phyloP scores from a whole-genome alignment of 2,329 filamentous ascomycete species.

The Coniochaeta sp. region DNA sequence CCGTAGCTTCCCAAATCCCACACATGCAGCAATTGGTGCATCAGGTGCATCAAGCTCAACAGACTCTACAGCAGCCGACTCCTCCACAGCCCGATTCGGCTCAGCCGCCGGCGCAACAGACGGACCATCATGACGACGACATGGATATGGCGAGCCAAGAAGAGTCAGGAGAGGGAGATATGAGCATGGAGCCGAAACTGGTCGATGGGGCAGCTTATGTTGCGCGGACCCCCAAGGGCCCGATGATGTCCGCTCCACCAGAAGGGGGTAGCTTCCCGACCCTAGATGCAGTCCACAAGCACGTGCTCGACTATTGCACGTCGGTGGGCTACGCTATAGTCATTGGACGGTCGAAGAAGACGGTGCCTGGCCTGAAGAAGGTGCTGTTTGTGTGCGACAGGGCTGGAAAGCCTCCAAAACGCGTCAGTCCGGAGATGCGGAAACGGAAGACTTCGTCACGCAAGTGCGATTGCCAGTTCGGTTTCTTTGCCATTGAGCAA shows the following conservation, averaged over 20 bases:
- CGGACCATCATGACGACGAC: conserved; percentile 34
- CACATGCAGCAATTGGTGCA: conserved; percentile 28
- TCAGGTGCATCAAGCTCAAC: conserved; percentile 22
- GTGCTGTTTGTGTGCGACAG: conserved; percentile 62
- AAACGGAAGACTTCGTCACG: conserved; percentile 62
- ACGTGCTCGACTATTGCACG: conserved; percentile 57
- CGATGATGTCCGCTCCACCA: conserved; percentile 56
- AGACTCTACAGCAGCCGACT: conserved; percentile 23
- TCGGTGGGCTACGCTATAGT: conserved; percentile 63
- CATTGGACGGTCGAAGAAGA: conserved; percentile 62
- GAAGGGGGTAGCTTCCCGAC: conserved; percentile 59
- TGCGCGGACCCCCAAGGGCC: conserved; percentile 47
- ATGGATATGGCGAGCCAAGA: conserved; percentile 47
- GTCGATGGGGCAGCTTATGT: conserved; percentile 43
- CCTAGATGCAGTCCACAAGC: conserved; percentile 57
- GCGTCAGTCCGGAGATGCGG: conserved; percentile 56
- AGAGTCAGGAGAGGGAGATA: conserved; percentile 37
- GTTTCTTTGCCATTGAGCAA: conserved; percentile 64
- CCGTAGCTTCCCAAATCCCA: conserved; percentile 21
- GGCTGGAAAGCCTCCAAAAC: conserved; percentile 54
- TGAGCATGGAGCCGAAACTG: conserved; percentile 38
- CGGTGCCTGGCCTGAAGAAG: conserved; percentile 59
- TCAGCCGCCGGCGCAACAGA: conserved; percentile 24
- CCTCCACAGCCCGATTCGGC: conserved; percentile 13
- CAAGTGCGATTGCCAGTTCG: conserved; percentile 62